Evolutionary conservation across 192 early-diverging fungal genomes (phyloP), one percentile per base, ranked within the genome.

Genomic region (Blastocladiella britannica): DNA sequence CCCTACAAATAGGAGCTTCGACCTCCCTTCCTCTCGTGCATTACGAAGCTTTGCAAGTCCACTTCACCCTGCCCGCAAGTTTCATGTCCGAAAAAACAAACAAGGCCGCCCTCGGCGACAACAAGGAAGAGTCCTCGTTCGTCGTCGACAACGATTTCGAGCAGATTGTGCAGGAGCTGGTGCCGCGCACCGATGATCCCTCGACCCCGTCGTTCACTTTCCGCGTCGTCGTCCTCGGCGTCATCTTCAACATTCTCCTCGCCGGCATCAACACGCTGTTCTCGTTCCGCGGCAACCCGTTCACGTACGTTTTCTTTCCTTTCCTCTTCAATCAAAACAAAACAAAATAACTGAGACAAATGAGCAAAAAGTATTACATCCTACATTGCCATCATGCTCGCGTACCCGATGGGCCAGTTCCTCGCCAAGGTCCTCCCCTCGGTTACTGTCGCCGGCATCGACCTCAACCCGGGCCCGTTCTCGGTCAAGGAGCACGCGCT

Each of bases 111-210:
- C 9, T 3, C 9, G 30, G 30, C 22, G 25, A 29, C 29, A 20
- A 47, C 15, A 47, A 47, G 37, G 15, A 47, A 20, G n/a, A 47
- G 15, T 47, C 37, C 15, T 47, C 37, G 37, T 29, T 56, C 26
- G 29, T 47, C 57, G 15, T 58, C 37, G 26, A 31, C 57, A n/a
- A 30, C 22, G 22, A n/a, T 37, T 22, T 58, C 30, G 25, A 23
- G 57, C 15, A 58, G 8, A 25, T 58, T 37, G 28, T 58, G 31
- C 9, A 51, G 28, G 8, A 52, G 31, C 7, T 25, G 2, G 37
- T 85, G 6, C 74, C 82, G 29, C 80, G 80, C 57, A 79, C 76
- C 18, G 87, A 89, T 56, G 72, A 83, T 56, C 62, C 77, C 5
- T 59, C 67, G 15, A 59, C 84, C 7, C 80, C 82, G 6, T 78